Conservation (phyloP, 2,329 filamentous ascomycete genomes). For the Daldinia eschscholtzii region DNA sequence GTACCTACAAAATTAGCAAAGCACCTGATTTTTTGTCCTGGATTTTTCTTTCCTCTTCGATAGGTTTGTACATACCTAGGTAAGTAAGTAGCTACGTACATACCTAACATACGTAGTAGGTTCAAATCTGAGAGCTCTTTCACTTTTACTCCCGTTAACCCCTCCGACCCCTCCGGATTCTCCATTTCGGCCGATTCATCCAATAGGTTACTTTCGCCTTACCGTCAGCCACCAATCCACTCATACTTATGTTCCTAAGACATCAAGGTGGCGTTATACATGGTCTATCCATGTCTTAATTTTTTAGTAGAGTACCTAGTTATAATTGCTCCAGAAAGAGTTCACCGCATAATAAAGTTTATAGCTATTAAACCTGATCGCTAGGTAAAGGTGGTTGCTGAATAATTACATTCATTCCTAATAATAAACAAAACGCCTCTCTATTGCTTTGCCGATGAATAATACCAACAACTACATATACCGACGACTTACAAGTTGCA, state of each 20-base stretch:
- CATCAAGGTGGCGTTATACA: conserved; percentile 27
- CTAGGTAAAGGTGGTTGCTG: neutral
- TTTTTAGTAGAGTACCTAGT: neutral
- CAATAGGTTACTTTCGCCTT: conserved; percentile 27
- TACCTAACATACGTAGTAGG: too few species aligned
- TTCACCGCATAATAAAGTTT: neutral
- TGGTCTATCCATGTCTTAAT: neutral
- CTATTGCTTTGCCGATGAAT: neutral
- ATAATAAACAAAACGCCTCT: neutral
- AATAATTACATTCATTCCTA: neutral
- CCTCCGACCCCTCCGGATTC: conserved; percentile 20
- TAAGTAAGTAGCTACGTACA: too few species aligned
- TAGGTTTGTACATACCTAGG: neutral
- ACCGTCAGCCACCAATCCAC: conserved; percentile 5
- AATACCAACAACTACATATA: conserved; percentile 11
- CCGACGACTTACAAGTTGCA: conserved; percentile 1
- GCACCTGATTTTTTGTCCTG: conserved; percentile 39
- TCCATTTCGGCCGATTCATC: conserved; percentile 35
- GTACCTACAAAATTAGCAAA: conserved; percentile 31
- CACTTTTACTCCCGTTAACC: neutral
- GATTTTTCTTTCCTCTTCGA: conserved; percentile 39
- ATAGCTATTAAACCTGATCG: neutral
- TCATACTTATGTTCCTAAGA: conserved; percentile 17
- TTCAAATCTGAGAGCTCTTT: neutral
- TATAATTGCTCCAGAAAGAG: neutral